A percentile compares a stretch with the other conserved stretches of the same genome.
Evolutionary conservation across 176 grass and related monocot species (phyloP).

Genomic region (Triticum turgidum): DNA sequence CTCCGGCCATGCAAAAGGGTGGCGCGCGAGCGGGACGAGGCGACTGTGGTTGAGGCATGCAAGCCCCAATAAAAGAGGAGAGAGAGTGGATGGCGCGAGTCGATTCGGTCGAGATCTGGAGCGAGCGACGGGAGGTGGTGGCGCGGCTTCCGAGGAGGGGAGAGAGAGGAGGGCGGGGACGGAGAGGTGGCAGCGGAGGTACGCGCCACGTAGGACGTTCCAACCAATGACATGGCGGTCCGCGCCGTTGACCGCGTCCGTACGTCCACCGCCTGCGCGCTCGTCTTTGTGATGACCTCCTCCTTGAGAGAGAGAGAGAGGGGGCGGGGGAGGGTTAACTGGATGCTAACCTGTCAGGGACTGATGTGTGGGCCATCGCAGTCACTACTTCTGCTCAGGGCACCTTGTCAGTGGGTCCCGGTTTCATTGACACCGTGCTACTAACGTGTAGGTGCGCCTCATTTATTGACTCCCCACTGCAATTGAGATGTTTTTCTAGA

Average conservation of each 20-base stretch:
- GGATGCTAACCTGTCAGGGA: constrained; percentile 26
- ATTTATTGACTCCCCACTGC: constrained; percentile 7
- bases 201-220: constrained; percentile 43
- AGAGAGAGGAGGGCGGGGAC: too few relatives aligned
- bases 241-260: constrained; percentile 60
- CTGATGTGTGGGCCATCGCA: constrained; percentile 23
- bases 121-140: not conserved
- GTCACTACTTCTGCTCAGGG: constrained; percentile 36
- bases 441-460: constrained; percentile 10
- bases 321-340: not conserved
- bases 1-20: constrained; percentile 55
- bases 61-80: constrained; percentile 68
- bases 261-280: constrained; percentile 31
- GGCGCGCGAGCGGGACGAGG: constrained; percentile 42
- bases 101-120: not conserved
- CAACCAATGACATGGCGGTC: constrained; percentile 48
- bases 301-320: too few relatives aligned
- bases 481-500: too few relatives aligned
- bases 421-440: constrained; percentile 35
- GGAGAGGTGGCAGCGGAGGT: not conserved
- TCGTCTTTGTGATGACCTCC: constrained; percentile 6
- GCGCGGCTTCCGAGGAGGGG: not conserved
- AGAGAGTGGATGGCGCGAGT: constrained; percentile 15
- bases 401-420: constrained; percentile 19
- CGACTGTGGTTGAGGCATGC: constrained; percentile 23